Evolutionary conservation across 495 filamentous ascomycete species (phyloP), one percentile per base, ranked within the genome.

Genomic region (Stereocaulon alpinum): DNA sequence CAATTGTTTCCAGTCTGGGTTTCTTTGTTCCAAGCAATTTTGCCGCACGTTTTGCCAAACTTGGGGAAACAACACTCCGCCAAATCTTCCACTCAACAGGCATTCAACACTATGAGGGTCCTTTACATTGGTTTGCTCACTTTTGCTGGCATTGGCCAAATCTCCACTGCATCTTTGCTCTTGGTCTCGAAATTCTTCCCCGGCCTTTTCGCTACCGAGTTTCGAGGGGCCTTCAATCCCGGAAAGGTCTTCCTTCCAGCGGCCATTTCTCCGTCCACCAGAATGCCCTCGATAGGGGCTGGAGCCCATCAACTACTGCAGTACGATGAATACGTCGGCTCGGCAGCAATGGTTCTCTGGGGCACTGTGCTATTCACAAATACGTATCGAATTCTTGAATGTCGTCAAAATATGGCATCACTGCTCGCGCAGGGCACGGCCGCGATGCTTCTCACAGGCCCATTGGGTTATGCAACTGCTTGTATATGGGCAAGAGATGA

Each of bases 401-500:
- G 64, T 40, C 65, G 55, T 40, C 68, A 68, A 7, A 65, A 64
- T 5, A 63, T 67, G 67, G 63, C 34, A 47, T 68, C 67, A 37
- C 58, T 72, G 41, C 54, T 70, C n/a, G 20, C 67, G 22, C 78
- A 75, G 58, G 65, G 74, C 24, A 69, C 63, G 18, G 42, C 73
- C 2, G 71, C 81, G 70, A 61, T 71, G 15, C 37, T 73, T 49
- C 14, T 83, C 17, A 68, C 70, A 3, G 82, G 82, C 0, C 82
- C 81, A 0, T 67, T 69, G 0, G 81, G 74, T 3, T 75, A 74
- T 41, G 47, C 41, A 1, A 67, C 80, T 14, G 74, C 76, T 51
- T 68, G 83, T 61, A 67, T 82, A 22, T 84, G 80, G 81, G 80
- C 78, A 59, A 72, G 80, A 27, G 81, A 85, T 65, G 78, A 77